Conservation (phyloP, 2,329 filamentous ascomycete species). For the Diplodia scrobiculata region DNA sequence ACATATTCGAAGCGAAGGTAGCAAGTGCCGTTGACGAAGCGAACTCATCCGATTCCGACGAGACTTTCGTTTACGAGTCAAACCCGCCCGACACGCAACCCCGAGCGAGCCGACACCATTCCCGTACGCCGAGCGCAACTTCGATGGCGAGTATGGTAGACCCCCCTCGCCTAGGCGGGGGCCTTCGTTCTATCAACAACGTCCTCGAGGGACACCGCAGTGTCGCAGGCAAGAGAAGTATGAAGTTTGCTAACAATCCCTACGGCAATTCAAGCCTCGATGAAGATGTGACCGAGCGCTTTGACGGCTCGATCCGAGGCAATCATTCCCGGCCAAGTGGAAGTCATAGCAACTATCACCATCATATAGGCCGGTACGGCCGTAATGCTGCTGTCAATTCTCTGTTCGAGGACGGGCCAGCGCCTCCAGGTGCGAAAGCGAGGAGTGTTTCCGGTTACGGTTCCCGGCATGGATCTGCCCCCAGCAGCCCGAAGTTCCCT, state of each 20-base stretch:
- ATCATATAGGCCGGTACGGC: constrained; percentile 78
- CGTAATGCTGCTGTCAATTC: constrained; percentile 45
- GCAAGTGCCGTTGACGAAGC: constrained; percentile 94
- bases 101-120: constrained; percentile 71
- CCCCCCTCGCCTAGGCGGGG: constrained; percentile 45
- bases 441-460: constrained; percentile 62
- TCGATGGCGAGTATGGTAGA: constrained; percentile 73
- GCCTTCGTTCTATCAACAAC: constrained; percentile 66
- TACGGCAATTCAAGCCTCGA: constrained; percentile 66
- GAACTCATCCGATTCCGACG: constrained; percentile 94
- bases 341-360: constrained; percentile 73
- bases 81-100: constrained; percentile 71
- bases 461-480: constrained; percentile 51
- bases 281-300: constrained; percentile 43
- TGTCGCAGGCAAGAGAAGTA: constrained; percentile 79
- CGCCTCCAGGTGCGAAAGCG: constrained; percentile 69
- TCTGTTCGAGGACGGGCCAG: constrained; percentile 54
- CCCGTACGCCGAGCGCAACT: constrained; percentile 89
- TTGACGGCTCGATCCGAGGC: constrained; percentile 44
- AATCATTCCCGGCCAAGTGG: constrained; percentile 53
- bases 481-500: constrained; percentile 66
- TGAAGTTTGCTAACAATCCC: constrained; percentile 88
- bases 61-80: constrained; percentile 98
- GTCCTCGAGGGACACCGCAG: constrained; percentile 66
- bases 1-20: constrained; percentile 97